phyloP scores from a whole-genome alignment of 2,329 filamentous ascomycete species.

The Talaromyces verruculosus region DNA sequence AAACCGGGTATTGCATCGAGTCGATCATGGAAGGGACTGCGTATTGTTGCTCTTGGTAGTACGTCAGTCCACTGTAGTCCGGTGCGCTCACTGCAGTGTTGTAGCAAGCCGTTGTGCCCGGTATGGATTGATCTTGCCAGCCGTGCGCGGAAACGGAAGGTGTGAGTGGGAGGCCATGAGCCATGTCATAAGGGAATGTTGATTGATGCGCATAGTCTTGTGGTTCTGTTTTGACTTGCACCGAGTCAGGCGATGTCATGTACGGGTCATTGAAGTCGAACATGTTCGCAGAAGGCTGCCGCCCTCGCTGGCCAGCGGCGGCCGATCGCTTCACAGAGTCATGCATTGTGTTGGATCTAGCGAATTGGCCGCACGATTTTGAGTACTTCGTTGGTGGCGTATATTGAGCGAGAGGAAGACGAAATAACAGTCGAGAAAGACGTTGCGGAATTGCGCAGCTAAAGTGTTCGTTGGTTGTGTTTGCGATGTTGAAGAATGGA shows the following conservation, averaged over 20 bases:
- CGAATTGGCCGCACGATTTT: not conserved
- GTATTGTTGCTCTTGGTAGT: constrained; percentile 31
- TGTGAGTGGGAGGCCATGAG: constrained; percentile 27
- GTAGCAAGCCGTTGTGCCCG: constrained; percentile 25
- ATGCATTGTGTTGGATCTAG: constrained; percentile 27
- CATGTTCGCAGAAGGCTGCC: constrained; percentile 18
- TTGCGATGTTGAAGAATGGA: constrained; percentile 8
- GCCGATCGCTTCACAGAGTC: constrained; percentile 27
- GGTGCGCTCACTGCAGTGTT: constrained; percentile 26
- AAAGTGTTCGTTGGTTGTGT: constrained; percentile 1
- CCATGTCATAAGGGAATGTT: constrained; percentile 35
- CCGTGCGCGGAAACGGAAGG: constrained; percentile 26
- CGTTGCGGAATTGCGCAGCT: not conserved
- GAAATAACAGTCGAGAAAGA: not conserved
- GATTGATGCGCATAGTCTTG: constrained; percentile 23
- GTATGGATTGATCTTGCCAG: constrained; percentile 29
- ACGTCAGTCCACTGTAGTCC: constrained; percentile 25
- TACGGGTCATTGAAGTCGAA: constrained; percentile 27
- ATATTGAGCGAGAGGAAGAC: constrained; percentile 2
- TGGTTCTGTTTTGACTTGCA: constrained; percentile 20
- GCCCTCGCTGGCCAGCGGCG: constrained; percentile 24
- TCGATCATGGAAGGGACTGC: constrained; percentile 25
- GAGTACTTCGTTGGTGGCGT: constrained; percentile 10
- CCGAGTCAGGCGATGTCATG: constrained; percentile 25
- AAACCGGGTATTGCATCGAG: constrained; percentile 28